These are phyloP conservation scores for Perkinsus olseni DNA, from an alignment of 169 alveolate species.

Conservation along the genomic window DNA sequence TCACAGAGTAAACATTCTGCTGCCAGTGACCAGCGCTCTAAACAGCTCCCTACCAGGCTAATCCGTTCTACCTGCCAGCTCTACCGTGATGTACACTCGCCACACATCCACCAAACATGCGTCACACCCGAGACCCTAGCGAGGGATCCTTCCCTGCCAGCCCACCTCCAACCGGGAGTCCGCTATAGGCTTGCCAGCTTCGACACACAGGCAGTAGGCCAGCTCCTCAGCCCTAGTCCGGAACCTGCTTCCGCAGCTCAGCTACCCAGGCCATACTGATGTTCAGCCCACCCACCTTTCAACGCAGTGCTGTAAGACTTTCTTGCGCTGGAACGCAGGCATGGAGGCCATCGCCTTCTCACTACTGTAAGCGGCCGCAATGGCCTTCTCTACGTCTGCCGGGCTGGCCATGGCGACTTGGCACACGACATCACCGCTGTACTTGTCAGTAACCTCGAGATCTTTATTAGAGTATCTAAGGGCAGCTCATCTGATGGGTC, in stretches of 20 bases:
- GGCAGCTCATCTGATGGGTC: background rate
- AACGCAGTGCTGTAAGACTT: background rate
- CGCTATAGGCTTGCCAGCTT: background rate
- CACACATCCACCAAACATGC: too few relatives aligned
- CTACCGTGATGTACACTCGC: too few relatives aligned
- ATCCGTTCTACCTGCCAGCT: too few relatives aligned
- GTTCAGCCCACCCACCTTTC: background rate
- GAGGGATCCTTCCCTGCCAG: background rate
- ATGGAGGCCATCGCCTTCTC: background rate
- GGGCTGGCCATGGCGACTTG: background rate
- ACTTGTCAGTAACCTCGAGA: conserved; percentile 2
- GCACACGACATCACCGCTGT: background rate
- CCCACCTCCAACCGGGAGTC: background rate
- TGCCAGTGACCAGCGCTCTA: too few relatives aligned
- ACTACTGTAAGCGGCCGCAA: background rate
- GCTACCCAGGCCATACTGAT: background rate
- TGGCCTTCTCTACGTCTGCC: background rate
- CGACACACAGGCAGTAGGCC: background rate
- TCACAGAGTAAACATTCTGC: too few relatives aligned
- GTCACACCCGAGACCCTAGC: background rate
- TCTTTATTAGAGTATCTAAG: background rate
- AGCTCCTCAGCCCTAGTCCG: background rate
- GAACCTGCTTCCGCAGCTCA: background rate
- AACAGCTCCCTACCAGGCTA: too few relatives aligned
- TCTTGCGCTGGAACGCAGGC: background rate